Evolutionary conservation across 768 basidiomycete genomes (phyloP).

Genomic region (Leccinellum albellum): DNA sequence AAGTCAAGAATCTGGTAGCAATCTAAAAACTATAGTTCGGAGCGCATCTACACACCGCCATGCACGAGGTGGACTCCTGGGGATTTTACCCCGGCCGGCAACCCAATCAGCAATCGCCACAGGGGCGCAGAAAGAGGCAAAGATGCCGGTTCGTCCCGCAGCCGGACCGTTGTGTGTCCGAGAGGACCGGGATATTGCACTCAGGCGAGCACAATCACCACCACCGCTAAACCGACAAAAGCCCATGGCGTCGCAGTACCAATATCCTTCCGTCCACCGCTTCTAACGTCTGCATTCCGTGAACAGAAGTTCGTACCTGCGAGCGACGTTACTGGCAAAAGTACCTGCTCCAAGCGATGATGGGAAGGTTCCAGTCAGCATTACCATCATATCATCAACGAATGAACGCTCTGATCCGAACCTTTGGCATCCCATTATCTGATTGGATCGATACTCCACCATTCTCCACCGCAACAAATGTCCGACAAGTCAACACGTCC

Average conservation of each 20-base stretch:
- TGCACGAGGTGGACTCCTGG: too few species aligned
- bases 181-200: neutral
- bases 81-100: too few species aligned
- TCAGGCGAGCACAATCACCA: conserved; percentile 6
- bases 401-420: conserved; percentile 10
- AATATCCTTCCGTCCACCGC: neutral
- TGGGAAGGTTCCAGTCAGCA: neutral
- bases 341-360: conserved; percentile 23
- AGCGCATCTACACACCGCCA: too few species aligned
- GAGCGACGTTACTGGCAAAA: conserved; percentile 33
- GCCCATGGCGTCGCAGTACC: conserved; percentile 6
- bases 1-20: too few species aligned
- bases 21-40: too few species aligned
- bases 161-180: neutral
- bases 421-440: conserved; percentile 46
- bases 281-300: conserved; percentile 6
- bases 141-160: neutral
- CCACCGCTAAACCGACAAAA: neutral
- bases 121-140: neutral
- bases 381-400: neutral
- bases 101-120: neutral
- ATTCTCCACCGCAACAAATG: conserved; percentile 32
- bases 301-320: conserved; percentile 18
- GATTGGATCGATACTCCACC: conserved; percentile 42
- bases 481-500: conserved; percentile 50